Evolutionary conservation across 2,329 filamentous ascomycete genomes (phyloP).

Genomic region (Stenocarpella maydis): DNA sequence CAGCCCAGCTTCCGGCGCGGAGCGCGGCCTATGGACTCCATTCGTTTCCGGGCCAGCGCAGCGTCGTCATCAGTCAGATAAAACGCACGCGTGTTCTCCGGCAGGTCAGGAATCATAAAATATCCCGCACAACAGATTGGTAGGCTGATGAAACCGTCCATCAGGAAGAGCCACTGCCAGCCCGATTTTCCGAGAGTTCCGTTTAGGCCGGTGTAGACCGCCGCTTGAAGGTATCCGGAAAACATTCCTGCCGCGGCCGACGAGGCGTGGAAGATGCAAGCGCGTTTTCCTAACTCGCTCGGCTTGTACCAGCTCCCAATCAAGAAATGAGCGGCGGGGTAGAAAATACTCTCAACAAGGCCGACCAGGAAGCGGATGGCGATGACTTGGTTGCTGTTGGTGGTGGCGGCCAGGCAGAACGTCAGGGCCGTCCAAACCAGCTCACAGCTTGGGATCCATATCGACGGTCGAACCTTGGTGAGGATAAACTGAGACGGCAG

Average conservation of each 20-base stretch:
- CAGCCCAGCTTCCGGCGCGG: constrained; percentile 45
- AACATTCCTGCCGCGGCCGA: constrained; percentile 51
- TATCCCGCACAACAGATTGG: constrained; percentile 45
- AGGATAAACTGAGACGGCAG: constrained; percentile 50
- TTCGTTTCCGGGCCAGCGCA: constrained; percentile 42
- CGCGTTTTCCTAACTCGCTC: constrained; percentile 52
- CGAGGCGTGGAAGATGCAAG: constrained; percentile 51
- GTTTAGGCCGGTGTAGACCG: constrained; percentile 50
- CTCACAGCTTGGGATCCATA: constrained; percentile 52
- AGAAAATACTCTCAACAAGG: constrained; percentile 48
- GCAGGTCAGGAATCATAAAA: constrained; percentile 46
- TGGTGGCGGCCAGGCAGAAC: constrained; percentile 49
- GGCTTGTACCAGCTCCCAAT: constrained; percentile 56
- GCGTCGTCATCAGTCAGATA: constrained; percentile 43
- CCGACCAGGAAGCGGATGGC: constrained; percentile 55
- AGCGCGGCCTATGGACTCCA: constrained; percentile 43
- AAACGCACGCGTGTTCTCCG: constrained; percentile 39
- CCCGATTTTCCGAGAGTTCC: constrained; percentile 48
- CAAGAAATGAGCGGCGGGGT: constrained; percentile 48
- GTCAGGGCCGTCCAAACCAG: constrained; percentile 46
- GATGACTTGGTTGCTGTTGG: constrained; percentile 48
- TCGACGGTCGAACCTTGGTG: constrained; percentile 51
- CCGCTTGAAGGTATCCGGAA: constrained; percentile 52
- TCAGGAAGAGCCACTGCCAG: constrained; percentile 57
- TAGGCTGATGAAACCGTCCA: constrained; percentile 50